Evolutionary conservation across 2,329 filamentous ascomycete genomes (phyloP).

Genomic region (Fusarium tjaetaba): DNA sequence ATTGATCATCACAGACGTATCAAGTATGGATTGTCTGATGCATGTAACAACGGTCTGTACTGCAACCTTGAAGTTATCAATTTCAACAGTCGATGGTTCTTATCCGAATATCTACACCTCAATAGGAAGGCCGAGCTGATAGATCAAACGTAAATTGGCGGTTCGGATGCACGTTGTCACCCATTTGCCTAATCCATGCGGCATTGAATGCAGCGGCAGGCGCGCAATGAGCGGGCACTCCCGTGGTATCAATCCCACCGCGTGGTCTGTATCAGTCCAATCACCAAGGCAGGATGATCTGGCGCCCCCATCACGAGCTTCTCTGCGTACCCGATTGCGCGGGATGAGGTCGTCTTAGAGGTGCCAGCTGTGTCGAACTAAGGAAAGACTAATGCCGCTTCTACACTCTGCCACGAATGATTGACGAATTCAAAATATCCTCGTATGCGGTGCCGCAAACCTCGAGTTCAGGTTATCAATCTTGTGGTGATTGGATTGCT

Average conservation of each 20-base stretch:
- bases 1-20: not conserved
- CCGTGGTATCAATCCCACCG: conserved; percentile 35
- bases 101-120: conserved; percentile 29
- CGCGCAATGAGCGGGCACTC: conserved; percentile 43
- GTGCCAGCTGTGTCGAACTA: conserved; percentile 16
- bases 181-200: conserved; percentile 27
- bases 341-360: conserved; percentile 8
- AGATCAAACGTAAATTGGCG: conserved; percentile 21
- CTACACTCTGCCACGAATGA: conserved; percentile 25
- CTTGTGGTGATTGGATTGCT: conserved; percentile 2
- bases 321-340: conserved; percentile 14
- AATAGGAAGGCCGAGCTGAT: conserved; percentile 31
- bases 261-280: conserved; percentile 29
- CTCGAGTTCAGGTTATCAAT: not conserved
- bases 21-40: conserved; percentile 12
- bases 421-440: conserved; percentile 11
- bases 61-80: conserved; percentile 9
- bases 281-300: conserved; percentile 30
- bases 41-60: not conserved
- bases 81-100: conserved; percentile 13
- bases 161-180: conserved; percentile 23
- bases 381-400: conserved; percentile 25
- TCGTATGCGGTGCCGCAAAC: conserved; percentile 16
- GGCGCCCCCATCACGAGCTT: conserved; percentile 25
- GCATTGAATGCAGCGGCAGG: conserved; percentile 39